Conservation (phyloP, 176 grass and related monocot species). For the Pharus latifolius region DNA sequence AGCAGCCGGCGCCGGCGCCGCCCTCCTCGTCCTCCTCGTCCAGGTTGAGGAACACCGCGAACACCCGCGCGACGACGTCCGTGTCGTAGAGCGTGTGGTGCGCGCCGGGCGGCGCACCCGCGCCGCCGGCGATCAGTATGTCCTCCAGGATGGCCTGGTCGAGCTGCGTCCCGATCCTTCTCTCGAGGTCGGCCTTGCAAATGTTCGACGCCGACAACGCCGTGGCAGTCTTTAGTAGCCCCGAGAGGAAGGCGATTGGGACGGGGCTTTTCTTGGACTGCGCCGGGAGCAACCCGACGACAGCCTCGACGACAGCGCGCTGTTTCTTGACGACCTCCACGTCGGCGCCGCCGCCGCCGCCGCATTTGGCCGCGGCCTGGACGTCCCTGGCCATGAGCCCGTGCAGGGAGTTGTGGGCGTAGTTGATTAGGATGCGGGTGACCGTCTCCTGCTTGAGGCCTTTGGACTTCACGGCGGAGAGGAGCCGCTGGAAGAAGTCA, state of each 20-base stretch:
- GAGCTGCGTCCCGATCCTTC: slow-evolving; percentile 74
- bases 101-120: not conserved
- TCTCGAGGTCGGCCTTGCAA: slow-evolving; percentile 67
- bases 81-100: slow-evolving; percentile 60
- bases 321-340: slow-evolving; percentile 49
- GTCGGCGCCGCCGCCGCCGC: slow-evolving; percentile 8
- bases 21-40: slow-evolving; percentile 46
- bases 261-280: slow-evolving; percentile 77
- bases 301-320: slow-evolving; percentile 48
- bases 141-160: slow-evolving; percentile 92
- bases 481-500: slow-evolving; percentile 72
- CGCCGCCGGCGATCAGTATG: slow-evolving; percentile 50
- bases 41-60: slow-evolving; percentile 69
- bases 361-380: not conserved
- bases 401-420: slow-evolving; percentile 73
- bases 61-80: slow-evolving; percentile 66
- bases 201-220: slow-evolving; percentile 41
- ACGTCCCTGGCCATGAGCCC: slow-evolving; percentile 57
- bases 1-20: slow-evolving; percentile 26
- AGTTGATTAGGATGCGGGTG: slow-evolving; percentile 71
- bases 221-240: slow-evolving; percentile 73
- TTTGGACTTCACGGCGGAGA: slow-evolving; percentile 69
- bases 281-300: slow-evolving; percentile 61
- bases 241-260: slow-evolving; percentile 77
- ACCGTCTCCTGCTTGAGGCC: slow-evolving; percentile 94